Conservation (phyloP, 1,284 basidiomycete genomes). For the Ustilago esculenta region DNA sequence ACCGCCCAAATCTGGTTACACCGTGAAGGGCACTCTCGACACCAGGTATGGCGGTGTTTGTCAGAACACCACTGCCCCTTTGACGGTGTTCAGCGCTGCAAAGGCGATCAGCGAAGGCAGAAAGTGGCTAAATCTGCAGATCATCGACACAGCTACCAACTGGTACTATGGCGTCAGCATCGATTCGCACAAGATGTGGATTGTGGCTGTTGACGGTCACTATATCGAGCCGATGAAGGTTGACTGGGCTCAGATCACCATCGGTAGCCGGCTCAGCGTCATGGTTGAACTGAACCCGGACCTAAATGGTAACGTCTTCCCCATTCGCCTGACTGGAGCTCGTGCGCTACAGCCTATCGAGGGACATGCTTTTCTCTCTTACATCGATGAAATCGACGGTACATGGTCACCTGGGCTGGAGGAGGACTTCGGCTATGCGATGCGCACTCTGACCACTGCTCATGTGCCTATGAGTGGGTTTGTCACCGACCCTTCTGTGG, state of each 20-base stretch:
- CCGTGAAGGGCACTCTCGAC: constrained; percentile 38
- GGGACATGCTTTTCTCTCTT: constrained; percentile 44
- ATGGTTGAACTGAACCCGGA: constrained; percentile 46
- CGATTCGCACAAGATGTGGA: constrained; percentile 42
- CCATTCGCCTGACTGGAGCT: constrained; percentile 43
- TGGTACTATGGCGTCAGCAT: constrained; percentile 34
- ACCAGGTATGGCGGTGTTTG: constrained; percentile 40
- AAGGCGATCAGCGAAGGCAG: constrained; percentile 34
- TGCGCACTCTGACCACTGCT: constrained; percentile 11
- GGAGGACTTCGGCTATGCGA: constrained; percentile 38
- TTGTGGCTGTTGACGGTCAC: constrained; percentile 47
- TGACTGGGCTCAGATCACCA: constrained; percentile 47
- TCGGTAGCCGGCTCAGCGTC: constrained; percentile 42
- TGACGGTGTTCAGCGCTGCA: constrained; percentile 39
- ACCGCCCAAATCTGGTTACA: constrained; percentile 36
- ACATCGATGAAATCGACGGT: constrained; percentile 29
- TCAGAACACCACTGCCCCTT: constrained; percentile 43
- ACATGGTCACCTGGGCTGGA: constrained; percentile 23
- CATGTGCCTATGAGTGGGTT: constrained; percentile 42
- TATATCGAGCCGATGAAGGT: constrained; percentile 43
- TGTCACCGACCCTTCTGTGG: constrained; percentile 14
- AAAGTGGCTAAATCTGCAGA: constrained; percentile 43
- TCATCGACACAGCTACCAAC: constrained; percentile 38
- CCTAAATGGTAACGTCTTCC: constrained; percentile 23
- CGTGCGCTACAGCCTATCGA: constrained; percentile 51